These are phyloP conservation scores for Mycena sanguinolenta DNA, from an alignment of 768 basidiomycete species.

Conservation along the genomic window DNA sequence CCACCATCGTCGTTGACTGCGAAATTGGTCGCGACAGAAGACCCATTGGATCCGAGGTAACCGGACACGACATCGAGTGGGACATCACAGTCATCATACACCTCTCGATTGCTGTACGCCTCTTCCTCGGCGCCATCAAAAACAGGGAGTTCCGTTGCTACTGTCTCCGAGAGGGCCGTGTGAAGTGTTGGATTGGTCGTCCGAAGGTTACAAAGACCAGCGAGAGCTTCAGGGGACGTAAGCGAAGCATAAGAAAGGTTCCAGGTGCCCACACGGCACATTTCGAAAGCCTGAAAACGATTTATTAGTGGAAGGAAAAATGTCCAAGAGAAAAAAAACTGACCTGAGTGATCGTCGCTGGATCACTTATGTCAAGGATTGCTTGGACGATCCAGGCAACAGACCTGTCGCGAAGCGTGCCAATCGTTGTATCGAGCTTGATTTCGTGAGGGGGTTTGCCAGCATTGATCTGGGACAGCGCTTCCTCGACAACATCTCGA, in stretches of 20 bases:
- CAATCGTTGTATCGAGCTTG: background rate
- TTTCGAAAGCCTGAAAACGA: conserved; percentile 18
- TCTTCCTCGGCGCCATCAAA: background rate
- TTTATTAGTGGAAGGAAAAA: background rate
- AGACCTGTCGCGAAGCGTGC: background rate
- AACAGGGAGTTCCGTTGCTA: too few species aligned
- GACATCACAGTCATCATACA: conserved; percentile 29
- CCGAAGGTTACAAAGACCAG: conserved; percentile 8
- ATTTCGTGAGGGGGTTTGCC: background rate
- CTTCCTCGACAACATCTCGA: background rate
- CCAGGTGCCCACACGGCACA: conserved; percentile 7
- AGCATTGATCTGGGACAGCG: background rate
- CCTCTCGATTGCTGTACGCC: background rate
- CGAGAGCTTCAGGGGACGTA: conserved; percentile 8
- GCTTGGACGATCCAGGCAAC: background rate
- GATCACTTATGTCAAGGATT: background rate
- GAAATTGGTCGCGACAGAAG: background rate
- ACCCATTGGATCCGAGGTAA: background rate
- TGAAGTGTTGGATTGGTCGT: conserved; percentile 1
- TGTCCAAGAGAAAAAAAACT: background rate
- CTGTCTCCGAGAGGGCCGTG: background rate
- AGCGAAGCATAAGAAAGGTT: conserved; percentile 18
- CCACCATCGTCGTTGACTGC: conserved; percentile 10
- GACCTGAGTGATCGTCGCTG: background rate
- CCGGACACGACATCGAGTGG: conserved; percentile 20